Base-by-base conservation (phyloP, 371 early-diverging fungal species). In the Chytridium lagenaria region DNA sequence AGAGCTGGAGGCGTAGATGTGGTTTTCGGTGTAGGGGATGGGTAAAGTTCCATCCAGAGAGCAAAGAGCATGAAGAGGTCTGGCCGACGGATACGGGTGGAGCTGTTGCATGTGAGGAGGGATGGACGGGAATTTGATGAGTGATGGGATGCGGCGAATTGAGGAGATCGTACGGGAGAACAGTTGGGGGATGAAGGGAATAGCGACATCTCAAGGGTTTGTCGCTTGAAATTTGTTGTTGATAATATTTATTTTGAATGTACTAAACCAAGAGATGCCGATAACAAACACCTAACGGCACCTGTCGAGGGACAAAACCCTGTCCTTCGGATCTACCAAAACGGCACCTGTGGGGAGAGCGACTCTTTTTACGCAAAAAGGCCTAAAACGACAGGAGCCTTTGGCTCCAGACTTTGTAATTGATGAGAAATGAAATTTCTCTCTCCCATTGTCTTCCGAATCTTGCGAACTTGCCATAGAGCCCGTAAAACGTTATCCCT, bases 21-120 rank as follows among this genome's bases (percentile, higher is more conserved):
- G 26, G 61, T 59, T 23, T 5, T 33, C 26, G 72, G 52, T 40
- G 65, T 44, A 3, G 36, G 7, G n/a, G 33, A 26, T 7, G 82
- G 82, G 66, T 68, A 74, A 30, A 34, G 57, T 44, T 82, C 78
- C 82, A 82, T 82, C 82, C 80, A 80, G 26, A 82, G 72, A 1
- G 82, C 80, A 26, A 82, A 66, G 16, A 74, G 67, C 74, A 70
- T 50, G 71, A 78, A 80, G 26, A 74, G 64, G 51, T 78, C 81
- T 38, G 71, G 73, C 23, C 71, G 59, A n/a, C 80, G 71, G 38
- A 80, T 73, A 19, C 80, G 68, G 0, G 72, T 77, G 22, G 77
- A 59, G 65, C 44, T 50, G 69, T 75, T 77, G 66, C 68, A 71
- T 30, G 61, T 61, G 23, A 39, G 38, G 23, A 70, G 61, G n/a